Evolutionary conservation across 192 early-diverging fungal genomes (phyloP).

Genomic region (Podila minutissima): DNA sequence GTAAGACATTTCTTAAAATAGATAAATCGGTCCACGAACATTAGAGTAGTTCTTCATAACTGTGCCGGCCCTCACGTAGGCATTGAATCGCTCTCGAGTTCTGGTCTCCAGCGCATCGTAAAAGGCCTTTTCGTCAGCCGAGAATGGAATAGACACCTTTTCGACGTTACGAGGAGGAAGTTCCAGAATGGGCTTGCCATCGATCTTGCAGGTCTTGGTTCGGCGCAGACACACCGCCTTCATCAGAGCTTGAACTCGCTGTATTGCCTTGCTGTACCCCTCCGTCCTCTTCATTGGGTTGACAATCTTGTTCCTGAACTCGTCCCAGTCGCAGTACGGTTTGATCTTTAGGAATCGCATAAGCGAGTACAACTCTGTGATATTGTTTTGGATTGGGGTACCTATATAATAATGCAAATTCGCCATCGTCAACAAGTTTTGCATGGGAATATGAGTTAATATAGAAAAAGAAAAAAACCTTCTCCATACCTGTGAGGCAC

Average conservation of each 20-base stretch:
- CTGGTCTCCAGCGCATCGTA: conserved; percentile 59
- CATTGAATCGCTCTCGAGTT: conserved; percentile 54
- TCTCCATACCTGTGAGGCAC: conserved; percentile 72
- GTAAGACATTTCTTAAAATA: not conserved
- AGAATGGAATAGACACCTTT: conserved; percentile 56
- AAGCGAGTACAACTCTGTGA: conserved; percentile 78
- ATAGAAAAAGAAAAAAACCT: not conserved
- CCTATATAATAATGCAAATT: conserved; percentile 15
- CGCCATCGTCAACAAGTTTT: not conserved
- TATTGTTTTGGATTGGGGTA: conserved; percentile 69
- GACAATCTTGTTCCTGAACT: conserved; percentile 62
- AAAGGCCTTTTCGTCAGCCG: conserved; percentile 63
- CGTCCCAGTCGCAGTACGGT: conserved; percentile 58
- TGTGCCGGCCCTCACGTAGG: conserved; percentile 56
- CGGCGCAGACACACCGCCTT: conserved; percentile 72
- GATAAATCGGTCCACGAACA: conserved; percentile 17
- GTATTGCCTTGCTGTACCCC: conserved; percentile 50
- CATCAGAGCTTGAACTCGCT: conserved; percentile 68
- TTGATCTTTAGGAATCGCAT: conserved; percentile 73
- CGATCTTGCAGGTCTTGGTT: conserved; percentile 69
- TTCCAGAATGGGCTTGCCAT: conserved; percentile 70
- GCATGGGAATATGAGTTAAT: not conserved
- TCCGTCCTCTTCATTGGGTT: conserved; percentile 51
- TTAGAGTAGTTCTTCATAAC: conserved; percentile 66
- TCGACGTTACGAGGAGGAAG: conserved; percentile 65